Evolutionary conservation across 495 filamentous ascomycete genomes (phyloP).

Genomic region (Symbiotaphrina buchneri): DNA sequence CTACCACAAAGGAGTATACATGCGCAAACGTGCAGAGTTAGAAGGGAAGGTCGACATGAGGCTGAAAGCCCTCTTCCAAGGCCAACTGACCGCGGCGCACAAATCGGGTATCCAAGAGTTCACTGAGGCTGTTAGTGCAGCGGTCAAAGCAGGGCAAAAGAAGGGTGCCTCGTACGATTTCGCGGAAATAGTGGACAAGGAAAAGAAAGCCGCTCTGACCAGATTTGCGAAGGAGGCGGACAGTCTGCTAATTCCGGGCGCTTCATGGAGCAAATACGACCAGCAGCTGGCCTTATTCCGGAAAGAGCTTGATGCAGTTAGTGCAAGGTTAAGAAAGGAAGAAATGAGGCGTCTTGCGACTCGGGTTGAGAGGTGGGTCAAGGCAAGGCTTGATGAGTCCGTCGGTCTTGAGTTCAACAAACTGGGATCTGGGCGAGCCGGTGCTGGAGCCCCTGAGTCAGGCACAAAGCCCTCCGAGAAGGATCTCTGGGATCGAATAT

Average conservation of each 20-base stretch:
- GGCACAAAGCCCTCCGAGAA: conserved; percentile 60
- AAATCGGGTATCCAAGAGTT: conserved; percentile 77
- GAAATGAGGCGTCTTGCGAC: conserved; percentile 87
- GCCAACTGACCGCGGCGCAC: conserved; percentile 68
- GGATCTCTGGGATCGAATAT: conserved; percentile 89
- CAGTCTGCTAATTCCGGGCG: conserved; percentile 47
- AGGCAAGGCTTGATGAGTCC: conserved; percentile 63
- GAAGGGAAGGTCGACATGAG: conserved; percentile 68
- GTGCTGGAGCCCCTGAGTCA: conserved; percentile 52
- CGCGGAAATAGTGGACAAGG: conserved; percentile 70
- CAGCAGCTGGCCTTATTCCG: conserved; percentile 35
- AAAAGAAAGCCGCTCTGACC: conserved; percentile 52
- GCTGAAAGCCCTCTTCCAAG: conserved; percentile 68
- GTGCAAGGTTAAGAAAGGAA: conserved; percentile 58
- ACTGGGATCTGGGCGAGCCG: conserved; percentile 66
- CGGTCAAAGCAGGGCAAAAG: conserved; percentile 84
- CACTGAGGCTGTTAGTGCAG: conserved; percentile 57
- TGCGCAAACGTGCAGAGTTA: conserved; percentile 62
- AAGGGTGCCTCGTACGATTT: conserved; percentile 79
- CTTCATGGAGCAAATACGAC: conserved; percentile 58
- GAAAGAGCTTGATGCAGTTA: conserved; percentile 78
- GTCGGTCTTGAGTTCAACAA: conserved; percentile 89
- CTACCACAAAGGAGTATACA: conserved; percentile 90
- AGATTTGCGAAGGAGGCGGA: conserved; percentile 59
- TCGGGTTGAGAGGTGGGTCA: conserved; percentile 81